These are phyloP conservation scores for Aspergillus sp. DNA, from an alignment of 2,329 filamentous ascomycete genomes.

Conservation along the genomic window DNA sequence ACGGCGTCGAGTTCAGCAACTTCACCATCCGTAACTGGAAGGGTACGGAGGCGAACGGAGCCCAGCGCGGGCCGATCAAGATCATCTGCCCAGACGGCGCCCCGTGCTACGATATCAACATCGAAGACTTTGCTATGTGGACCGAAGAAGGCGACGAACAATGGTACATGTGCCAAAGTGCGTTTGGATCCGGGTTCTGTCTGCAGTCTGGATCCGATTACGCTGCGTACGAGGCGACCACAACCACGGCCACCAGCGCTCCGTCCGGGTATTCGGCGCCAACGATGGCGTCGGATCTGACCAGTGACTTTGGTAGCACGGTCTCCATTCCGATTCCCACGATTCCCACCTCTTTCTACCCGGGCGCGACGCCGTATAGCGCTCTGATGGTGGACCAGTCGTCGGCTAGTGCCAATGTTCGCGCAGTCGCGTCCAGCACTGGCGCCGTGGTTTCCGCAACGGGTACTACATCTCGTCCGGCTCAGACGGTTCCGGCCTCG, in stretches of 20 bases:
- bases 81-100: slow-evolving; percentile 50
- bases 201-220: slow-evolving; percentile 31
- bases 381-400: slow-evolving; percentile 11
- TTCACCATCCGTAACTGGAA: slow-evolving; percentile 57
- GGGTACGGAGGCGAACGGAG: slow-evolving; percentile 51
- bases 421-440: not conserved
- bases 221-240: slow-evolving; percentile 19
- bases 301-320: not conserved
- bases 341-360: slow-evolving; percentile 23
- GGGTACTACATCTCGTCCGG: not conserved
- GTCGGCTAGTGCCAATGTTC: not conserved
- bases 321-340: not conserved
- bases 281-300: not conserved
- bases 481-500: not conserved
- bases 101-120: slow-evolving; percentile 54
- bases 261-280: slow-evolving; percentile 19
- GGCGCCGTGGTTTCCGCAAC: not conserved
- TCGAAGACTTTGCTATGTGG: slow-evolving; percentile 53
- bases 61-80: slow-evolving; percentile 53
- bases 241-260: slow-evolving; percentile 18
- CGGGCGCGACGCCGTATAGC: slow-evolving; percentile 30
- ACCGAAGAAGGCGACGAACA: slow-evolving; percentile 24
- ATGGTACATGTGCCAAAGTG: slow-evolving; percentile 48
- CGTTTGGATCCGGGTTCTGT: slow-evolving; percentile 50
- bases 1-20: slow-evolving; percentile 54